Evolutionary conservation across 2,329 filamentous ascomycete genomes (phyloP), one percentile per base, ranked within the genome.

Genomic region (Dothiorella sarmentorum): DNA sequence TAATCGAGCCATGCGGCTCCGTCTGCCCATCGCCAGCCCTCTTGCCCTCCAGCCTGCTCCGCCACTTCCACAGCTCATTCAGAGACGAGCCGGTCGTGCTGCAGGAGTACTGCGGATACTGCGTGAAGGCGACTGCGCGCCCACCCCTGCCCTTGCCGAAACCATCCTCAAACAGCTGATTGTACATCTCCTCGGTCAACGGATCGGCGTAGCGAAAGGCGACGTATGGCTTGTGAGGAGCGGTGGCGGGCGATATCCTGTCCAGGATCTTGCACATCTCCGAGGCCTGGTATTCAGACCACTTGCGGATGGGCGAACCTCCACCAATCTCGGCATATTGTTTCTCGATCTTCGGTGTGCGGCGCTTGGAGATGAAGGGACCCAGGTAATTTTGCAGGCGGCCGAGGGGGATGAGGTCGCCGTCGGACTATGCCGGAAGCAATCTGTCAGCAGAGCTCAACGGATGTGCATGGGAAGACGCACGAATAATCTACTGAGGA

Each of bases 191-290:
- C 76, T 97, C 94, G 2, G 94, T 99, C 69, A 99, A 75, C 1
- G 94, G 94, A 62, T 92, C 82, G 13, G 95, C 93, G 70, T 99
- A 99, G 62, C 94, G 89, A 73, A 99, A 99, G 13, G 94, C 93
- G 45, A 97, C 91, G 69, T 99, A 99, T 7, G 94, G 94, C 73
- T 94, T 97, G 73, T 99, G 94, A 5, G 94, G 94, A 3, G 94
- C 94, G 1, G 92, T 96, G 70, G 96, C 89, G 5, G 94, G 94
- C 1, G 89, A 95, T 61, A 91, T 88, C 66, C 87, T 83, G 80
- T 99, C 94, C 53, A 99, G 82, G 53, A 97, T 84, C 80, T 96
- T 97, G 83, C 94, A 99, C 91, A 97, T 97, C 76, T 97, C 92
- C 60, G 82, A 81, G 61, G 86, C 91, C 74, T 99, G 94, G 70